These are phyloP conservation scores for Lentinula sp. DNA, from an alignment of 768 basidiomycete species.

Conservation along the genomic window DNA sequence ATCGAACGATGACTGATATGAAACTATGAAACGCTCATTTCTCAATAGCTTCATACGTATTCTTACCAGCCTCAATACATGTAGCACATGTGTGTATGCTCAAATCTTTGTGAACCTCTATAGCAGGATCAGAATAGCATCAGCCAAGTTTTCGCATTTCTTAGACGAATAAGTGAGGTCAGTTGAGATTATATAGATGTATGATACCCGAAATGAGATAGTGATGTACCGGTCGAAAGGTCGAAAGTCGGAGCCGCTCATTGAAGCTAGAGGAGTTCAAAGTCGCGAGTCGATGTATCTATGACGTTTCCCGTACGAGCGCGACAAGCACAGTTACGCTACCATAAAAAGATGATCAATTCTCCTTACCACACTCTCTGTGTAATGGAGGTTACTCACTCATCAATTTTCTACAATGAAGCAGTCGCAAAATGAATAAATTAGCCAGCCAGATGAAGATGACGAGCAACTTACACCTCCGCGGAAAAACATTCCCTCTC, in stretches of 20 bases:
- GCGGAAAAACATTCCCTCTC: constrained; percentile 56
- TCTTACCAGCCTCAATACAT: too few relatives aligned
- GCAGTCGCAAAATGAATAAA: neutral
- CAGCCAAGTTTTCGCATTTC: too few relatives aligned
- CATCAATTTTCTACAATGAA: constrained; percentile 57
- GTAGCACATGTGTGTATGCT: too few relatives aligned
- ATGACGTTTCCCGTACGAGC: constrained; percentile 60
- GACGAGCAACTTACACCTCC: constrained; percentile 58
- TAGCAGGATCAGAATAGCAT: too few relatives aligned
- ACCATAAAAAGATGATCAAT: constrained; percentile 3
- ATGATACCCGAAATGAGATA: too few relatives aligned
- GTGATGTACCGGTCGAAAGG: too few relatives aligned
- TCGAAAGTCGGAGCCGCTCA: too few relatives aligned
- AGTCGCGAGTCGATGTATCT: neutral
- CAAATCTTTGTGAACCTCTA: too few relatives aligned
- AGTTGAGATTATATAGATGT: too few relatives aligned
- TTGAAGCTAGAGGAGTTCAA: neutral
- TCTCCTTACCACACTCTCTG: constrained; percentile 8
- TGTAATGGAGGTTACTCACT: constrained; percentile 39
- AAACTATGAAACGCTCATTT: too few relatives aligned
- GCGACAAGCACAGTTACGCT: constrained; percentile 71
- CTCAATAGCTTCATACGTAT: too few relatives aligned
- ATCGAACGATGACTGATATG: neutral
- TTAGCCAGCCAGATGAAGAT: neutral
- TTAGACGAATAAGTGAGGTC: too few relatives aligned